Base-by-base conservation (phyloP, 345 rosid genomes). In the Cardamine occulta region DNA sequence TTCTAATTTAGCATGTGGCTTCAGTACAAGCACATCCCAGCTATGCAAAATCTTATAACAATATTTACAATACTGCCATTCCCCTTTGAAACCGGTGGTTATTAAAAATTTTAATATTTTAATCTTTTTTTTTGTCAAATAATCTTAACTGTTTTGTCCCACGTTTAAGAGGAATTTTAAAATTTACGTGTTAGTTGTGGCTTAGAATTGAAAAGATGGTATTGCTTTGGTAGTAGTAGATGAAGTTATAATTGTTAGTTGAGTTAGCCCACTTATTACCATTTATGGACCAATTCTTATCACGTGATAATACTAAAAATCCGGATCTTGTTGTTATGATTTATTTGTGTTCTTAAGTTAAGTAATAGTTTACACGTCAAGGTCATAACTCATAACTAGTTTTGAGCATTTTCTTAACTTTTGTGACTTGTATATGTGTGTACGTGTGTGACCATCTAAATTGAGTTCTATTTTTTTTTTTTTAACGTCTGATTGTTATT, bases 291-390 rank as follows among this genome's bases (percentile, higher is more conserved):
- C 76, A 37, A 64, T 15, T 62, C 7, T 45, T 70, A 52, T 51
- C 80, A 77, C 62, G 74, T 76, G 74, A 42, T 24, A 21, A 40
- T 42, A 68, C 80, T 42, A 34, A 44, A 76, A 77, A 70, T 13
- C 76, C 72, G 72, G 72, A 70, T 77, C 76, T 77, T 34, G 67
- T 44, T 62, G 24, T 63, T 70, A 45, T 70, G 13, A 61, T 69
- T 29, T 60, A 11, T 49, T 7, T 60, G 44, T 45, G 39, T 63
- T 32, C 15, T 40, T 42, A 24, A 52, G 59, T 55, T 70, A 44
- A 24, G 12, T 12, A 68, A 53, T 76, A 35, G 53, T 56, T 77
- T 56, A 64, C 80, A 70, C 72, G 60, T 35, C 56, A 74, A 74
- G 12, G 51, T 29, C 17, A 74, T 29, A 3, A 55, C 57, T 29